Conservation (phyloP, 2,329 filamentous ascomycete species). For the Beauveria scarabaeidicola region DNA sequence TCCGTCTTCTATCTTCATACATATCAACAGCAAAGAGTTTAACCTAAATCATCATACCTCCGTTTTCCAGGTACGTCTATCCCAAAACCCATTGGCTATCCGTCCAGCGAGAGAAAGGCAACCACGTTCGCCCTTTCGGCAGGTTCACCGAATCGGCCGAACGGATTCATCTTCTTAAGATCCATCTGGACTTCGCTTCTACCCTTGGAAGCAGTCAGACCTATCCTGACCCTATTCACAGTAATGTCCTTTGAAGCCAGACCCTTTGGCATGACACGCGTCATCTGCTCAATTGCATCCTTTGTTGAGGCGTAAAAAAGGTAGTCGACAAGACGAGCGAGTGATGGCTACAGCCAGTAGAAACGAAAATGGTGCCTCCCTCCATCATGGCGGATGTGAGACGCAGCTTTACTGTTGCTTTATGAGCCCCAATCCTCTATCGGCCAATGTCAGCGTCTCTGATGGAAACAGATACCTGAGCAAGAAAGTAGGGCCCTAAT, state of each 20-base stretch:
- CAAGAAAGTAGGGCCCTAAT: too few species aligned
- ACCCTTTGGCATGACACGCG: constrained; percentile 46
- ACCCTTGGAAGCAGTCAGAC: constrained; percentile 43
- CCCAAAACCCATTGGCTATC: constrained; percentile 17
- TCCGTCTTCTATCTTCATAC: not conserved
- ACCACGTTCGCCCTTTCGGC: constrained; percentile 16
- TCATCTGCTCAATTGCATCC: constrained; percentile 52
- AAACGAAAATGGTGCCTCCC: constrained; percentile 44
- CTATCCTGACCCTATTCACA: constrained; percentile 33
- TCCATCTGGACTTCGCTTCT: constrained; percentile 39
- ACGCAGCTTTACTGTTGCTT: constrained; percentile 36
- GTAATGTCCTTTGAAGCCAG: constrained; percentile 41
- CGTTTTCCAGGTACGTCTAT: constrained; percentile 17
- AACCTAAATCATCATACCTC: constrained; percentile 9
- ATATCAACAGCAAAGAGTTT: not conserved
- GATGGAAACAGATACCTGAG: too few species aligned
- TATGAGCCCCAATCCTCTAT: not conserved
- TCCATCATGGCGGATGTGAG: constrained; percentile 41
- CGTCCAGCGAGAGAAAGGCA: constrained; percentile 15
- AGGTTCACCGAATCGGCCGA: constrained; percentile 15
- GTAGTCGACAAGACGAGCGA: constrained; percentile 36
- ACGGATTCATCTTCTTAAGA: constrained; percentile 22
- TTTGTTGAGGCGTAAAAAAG: constrained; percentile 48
- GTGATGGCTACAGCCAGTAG: constrained; percentile 30
- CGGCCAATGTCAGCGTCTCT: not conserved